Percentiles rank a stretch among this genome's conserved stretches.
These are phyloP conservation scores for Termitomyces sp. DNA, from an alignment of 768 basidiomycete genomes.

Conservation along the genomic window DNA sequence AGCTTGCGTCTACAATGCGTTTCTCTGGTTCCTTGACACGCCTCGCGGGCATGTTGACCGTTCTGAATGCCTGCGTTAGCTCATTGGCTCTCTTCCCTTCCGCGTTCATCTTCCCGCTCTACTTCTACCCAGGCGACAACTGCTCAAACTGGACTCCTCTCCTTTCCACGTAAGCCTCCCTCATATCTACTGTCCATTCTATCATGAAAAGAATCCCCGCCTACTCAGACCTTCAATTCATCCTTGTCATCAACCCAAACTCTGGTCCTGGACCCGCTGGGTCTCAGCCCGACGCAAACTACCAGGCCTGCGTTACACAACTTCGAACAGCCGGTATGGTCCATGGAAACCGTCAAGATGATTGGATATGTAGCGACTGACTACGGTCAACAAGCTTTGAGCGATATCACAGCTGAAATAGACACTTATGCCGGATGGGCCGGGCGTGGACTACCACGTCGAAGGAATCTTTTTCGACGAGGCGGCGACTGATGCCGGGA, in stretches of 20 bases:
- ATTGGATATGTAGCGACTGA: conserved; percentile 27
- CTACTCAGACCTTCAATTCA: conserved; percentile 21
- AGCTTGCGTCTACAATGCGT: not conserved
- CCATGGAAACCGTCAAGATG: conserved; percentile 20
- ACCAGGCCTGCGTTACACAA: conserved; percentile 22
- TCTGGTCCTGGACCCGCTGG: conserved; percentile 22
- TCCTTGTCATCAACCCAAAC: conserved; percentile 25
- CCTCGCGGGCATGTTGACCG: not conserved
- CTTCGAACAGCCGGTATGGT: conserved; percentile 7
- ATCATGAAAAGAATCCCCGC: conserved; percentile 19
- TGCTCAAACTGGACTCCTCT: conserved; percentile 23
- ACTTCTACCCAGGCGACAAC: conserved; percentile 22
- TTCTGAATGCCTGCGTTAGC: not conserved
- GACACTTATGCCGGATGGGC: conserved; percentile 25
- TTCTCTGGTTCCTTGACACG: not conserved
- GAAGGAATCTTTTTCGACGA: conserved; percentile 16
- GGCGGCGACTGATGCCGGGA: not conserved
- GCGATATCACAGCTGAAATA: conserved; percentile 21
- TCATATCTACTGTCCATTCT: not conserved
- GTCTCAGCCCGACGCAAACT: conserved; percentile 23
- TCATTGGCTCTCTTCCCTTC: conserved; percentile 10
- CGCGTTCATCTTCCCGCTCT: conserved; percentile 25
- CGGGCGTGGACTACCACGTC: conserved; percentile 14
- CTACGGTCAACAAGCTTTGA: conserved; percentile 13
- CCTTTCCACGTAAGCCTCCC: conserved; percentile 16